Percentiles rank a stretch among this genome's conserved stretches.
Evolutionary conservation across 1,139 yeast genomes (phyloP).

Genomic region (Hemisphaericaspora xylanilytica): DNA sequence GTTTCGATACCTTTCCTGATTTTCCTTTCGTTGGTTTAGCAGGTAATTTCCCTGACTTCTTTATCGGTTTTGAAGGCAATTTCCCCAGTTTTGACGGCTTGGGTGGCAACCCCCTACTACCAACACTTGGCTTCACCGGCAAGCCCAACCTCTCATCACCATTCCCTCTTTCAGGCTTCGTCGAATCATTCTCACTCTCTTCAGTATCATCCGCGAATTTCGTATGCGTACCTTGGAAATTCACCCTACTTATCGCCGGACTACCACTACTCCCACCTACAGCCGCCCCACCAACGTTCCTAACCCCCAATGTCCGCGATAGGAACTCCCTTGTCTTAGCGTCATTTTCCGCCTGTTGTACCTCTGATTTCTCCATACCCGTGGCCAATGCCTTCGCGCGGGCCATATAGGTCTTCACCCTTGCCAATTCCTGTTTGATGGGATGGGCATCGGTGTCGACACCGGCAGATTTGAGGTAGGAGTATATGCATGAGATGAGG

Average conservation of each 20-base stretch:
- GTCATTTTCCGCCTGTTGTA: conserved; percentile 19
- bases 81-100: conserved; percentile 7
- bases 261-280: not conserved
- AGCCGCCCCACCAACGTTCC: conserved; percentile 24
- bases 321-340: conserved; percentile 44
- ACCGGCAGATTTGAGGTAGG: conserved; percentile 63
- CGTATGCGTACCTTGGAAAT: conserved; percentile 61
- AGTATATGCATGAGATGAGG: conserved; percentile 45
- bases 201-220: conserved; percentile 34
- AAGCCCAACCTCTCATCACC: not conserved
- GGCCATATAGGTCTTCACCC: conserved; percentile 70
- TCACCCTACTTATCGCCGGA: conserved; percentile 60
- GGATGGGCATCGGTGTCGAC: conserved; percentile 57
- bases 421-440: conserved; percentile 64
- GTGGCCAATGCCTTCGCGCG: conserved; percentile 49
- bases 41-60: conserved; percentile 2
- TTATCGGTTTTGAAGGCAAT: conserved; percentile 8
- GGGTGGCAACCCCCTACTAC: not conserved
- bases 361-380: conserved; percentile 18
- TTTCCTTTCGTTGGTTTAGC: conserved; percentile 1
- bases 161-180: conserved; percentile 1
- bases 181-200: conserved; percentile 8
- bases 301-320: conserved; percentile 44
- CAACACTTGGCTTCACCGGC: conserved; percentile 1
- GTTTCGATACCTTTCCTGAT: conserved; percentile 5